Base-by-base conservation (phyloP, 2,329 filamentous ascomycete genomes). In the Phaeosphaeria sp. region DNA sequence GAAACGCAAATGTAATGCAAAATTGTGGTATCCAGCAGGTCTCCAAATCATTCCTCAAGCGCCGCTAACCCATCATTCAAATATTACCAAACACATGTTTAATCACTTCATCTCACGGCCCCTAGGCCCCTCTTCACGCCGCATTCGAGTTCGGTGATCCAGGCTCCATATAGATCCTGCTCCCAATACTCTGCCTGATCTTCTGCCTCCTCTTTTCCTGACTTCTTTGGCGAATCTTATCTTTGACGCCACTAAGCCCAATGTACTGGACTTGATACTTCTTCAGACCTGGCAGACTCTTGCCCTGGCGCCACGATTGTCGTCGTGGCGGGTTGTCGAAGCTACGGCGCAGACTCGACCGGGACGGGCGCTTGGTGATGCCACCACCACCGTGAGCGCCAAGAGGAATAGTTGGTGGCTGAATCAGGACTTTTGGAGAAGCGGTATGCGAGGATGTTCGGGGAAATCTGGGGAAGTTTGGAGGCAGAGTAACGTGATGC, bases 141-240 rank as follows among this genome's bases (percentile, higher is more conserved):
- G 30, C 30, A 36, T 36, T 36, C 13, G 7, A 15, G 13, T 36
- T 36, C 7, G 30, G 30, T 3, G 30, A 36, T 3, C 30, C 30
- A 36, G 30, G 30, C 30, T 36, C 30, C 30, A 36, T 36, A 11
- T 36, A 36, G 11, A 36, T 36, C 54, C 77, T 75, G 17, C 73
- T 72, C 1, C 83, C 82, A 66, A 89, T 88, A 54, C 80, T 84
- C 54, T 80, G 79, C 61, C 85, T 81, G 50, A 88, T 74, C 56
- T 76, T 80, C 60, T 84, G 79, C 58, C 86, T 78, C 58, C 83
- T 76, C 62, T 80, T 82, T 69, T 87, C 83, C 51, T 80, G 78
- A 60, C 76, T 80, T 53, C 77, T 74, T 68, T 81, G 79, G 39
- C 76, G 72, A 7, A 86, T 59, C 50, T 78, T 80, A 43, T 81